Evolutionary conservation across 768 basidiomycete species (phyloP), one percentile per base, ranked within the genome.

Genomic region (Kwoniella pini): DNA sequence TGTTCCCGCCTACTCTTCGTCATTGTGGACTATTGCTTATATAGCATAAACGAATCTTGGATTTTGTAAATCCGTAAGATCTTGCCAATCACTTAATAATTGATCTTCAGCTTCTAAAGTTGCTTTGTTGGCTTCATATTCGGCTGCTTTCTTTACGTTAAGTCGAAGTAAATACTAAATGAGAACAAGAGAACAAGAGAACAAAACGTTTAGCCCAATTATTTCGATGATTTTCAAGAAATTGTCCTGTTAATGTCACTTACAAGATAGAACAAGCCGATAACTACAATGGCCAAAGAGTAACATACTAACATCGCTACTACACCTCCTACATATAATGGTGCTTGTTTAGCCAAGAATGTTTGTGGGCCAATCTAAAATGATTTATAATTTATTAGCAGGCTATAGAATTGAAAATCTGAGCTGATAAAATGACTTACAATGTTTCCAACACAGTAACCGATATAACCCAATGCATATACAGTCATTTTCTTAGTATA

Each of bases 401-500:
- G 15, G 33, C 33, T 36, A 36, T 36, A 9, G 33, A 36, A 9
- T 36, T 9, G 9, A 36, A n/a, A 11, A 22, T 44, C 4, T 11
- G 43, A n/a, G 19, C 11, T 4, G 19, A 44, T 22, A 44, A 11
- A 11, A 27, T 3, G 13, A 43, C 51, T 26, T 42, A 63, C 38
- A 33, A 68, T 58, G 31, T 63, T 54, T 7, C 66, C 66, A 12
- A 59, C 59, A 26, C 51, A 51, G 44, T 71, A 71, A 1, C 69
- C 69, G 19, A 62, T 57, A 48, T 70, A 73, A 11, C 67, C 54
- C 28, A 70, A 53, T 28, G 50, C 69, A 56, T 66, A 66, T 13
- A 61, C 60, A 19, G 63, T 61, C 2, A 45, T 42, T 56, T 68
- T 67, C 52, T 73, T 73, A 3, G 71, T 73, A 38, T 66, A 62